A percentile compares a stretch with the other conserved stretches of the same genome.
These are phyloP conservation scores for Epichloe baconii DNA, from an alignment of 2,329 filamentous ascomycete genomes.

Conservation along the genomic window DNA sequence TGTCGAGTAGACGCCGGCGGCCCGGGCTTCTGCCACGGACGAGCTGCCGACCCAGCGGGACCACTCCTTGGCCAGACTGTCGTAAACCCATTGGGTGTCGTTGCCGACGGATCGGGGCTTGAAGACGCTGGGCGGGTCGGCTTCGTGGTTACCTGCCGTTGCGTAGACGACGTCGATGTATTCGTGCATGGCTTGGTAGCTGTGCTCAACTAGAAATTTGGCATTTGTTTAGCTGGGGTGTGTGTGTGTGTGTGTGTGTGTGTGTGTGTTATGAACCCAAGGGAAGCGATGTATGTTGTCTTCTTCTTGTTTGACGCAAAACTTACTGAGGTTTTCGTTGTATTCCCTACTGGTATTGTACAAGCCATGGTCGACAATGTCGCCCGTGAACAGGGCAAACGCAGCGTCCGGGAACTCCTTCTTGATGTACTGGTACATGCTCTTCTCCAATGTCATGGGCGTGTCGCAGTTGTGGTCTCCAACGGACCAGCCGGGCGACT, in stretches of 20 bases:
- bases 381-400: conserved; percentile 45
- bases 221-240: background rate
- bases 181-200: conserved; percentile 32
- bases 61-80: conserved; percentile 34
- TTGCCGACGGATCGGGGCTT: conserved; percentile 26
- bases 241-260: too few relatives aligned
- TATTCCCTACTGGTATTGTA: conserved; percentile 27
- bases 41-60: conserved; percentile 29
- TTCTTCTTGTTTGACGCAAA: background rate
- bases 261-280: too few relatives aligned
- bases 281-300: too few relatives aligned
- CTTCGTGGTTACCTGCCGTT: conserved; percentile 44
- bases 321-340: conserved; percentile 17
- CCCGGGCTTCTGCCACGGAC: conserved; percentile 17
- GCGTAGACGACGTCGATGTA: conserved; percentile 34
- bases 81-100: conserved; percentile 39
- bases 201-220: conserved; percentile 23
- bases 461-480: conserved; percentile 40
- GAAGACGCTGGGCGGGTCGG: conserved; percentile 38
- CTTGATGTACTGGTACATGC: conserved; percentile 40
- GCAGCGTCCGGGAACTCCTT: conserved; percentile 29
- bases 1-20: conserved; percentile 37
- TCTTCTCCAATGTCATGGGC: conserved; percentile 35
- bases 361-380: conserved; percentile 38
- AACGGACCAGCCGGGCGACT: conserved; percentile 33